Conservation (phyloP, 495 filamentous ascomycete species). For the Lophiotrema nucula region DNA sequence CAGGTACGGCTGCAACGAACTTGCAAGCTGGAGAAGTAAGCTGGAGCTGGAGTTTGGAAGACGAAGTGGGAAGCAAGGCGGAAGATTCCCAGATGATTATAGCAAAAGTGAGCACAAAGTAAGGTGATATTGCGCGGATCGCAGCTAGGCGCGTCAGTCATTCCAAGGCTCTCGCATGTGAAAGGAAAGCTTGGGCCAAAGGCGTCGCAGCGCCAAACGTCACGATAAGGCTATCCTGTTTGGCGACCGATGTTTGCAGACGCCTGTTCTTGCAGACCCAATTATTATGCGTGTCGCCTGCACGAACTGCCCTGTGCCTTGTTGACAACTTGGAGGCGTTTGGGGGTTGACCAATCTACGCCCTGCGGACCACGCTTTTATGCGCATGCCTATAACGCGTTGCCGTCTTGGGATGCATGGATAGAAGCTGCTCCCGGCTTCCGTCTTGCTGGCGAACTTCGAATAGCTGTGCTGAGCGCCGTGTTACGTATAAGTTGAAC, state of each 20-base stretch:
- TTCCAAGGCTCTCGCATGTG: constrained; percentile 6
- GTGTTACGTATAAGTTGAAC: not conserved
- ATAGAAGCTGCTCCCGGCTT: not conserved
- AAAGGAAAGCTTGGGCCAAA: constrained; percentile 15
- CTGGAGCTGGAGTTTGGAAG: not conserved
- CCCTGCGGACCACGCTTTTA: not conserved
- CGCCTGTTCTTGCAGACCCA: not conserved
- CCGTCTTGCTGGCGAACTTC: not conserved
- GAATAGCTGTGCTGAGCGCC: not conserved
- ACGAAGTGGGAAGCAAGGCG: not conserved
- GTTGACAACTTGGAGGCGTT: not conserved
- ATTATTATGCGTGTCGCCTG: constrained; percentile 1
- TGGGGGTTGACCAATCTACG: not conserved
- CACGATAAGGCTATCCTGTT: constrained; percentile 4
- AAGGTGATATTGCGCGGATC: constrained; percentile 7
- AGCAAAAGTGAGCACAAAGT: not conserved
- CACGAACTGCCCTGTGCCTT: constrained; percentile 3
- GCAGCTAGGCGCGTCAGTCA: not conserved
- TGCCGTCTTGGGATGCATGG: not conserved
- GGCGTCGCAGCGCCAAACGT: constrained; percentile 1
- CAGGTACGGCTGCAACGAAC: too few species aligned
- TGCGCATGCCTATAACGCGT: too few species aligned
- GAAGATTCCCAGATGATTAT: not conserved
- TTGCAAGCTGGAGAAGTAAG: not conserved
- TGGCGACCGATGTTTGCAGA: too few species aligned